Conservation (phyloP, 345 rosid species). For the Boechera retrofracta region DNA sequence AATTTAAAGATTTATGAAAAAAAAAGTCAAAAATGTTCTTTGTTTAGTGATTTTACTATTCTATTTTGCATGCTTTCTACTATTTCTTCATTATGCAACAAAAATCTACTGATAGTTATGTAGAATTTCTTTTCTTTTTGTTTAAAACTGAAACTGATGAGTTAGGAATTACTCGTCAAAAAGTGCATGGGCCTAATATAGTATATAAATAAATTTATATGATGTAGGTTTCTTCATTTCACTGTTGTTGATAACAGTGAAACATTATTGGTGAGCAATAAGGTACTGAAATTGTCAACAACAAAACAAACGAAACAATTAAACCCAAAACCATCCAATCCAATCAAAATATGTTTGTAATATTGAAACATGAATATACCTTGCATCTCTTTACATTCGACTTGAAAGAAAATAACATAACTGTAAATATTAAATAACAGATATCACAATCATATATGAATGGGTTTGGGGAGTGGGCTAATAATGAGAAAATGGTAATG, state of each 20-base stretch:
- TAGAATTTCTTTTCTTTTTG: not conserved
- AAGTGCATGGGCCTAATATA: not conserved
- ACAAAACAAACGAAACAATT: not conserved
- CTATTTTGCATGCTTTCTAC: not conserved
- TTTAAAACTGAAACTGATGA: not conserved
- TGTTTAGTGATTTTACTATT: not conserved
- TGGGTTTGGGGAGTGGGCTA: not conserved
- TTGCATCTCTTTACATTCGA: not conserved
- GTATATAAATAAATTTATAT: not conserved
- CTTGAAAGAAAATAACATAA: not conserved
- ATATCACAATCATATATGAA: slow-evolving; percentile 15
- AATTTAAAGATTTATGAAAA: too few species aligned
- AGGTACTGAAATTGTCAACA: not conserved
- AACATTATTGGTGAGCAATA: not conserved
- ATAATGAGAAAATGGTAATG: slow-evolving; percentile 13
- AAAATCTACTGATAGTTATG: not conserved
- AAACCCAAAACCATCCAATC: too few species aligned
- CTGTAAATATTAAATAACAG: not conserved
- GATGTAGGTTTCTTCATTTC: not conserved
- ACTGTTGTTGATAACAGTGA: not conserved
- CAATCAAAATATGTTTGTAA: slow-evolving; percentile 9
- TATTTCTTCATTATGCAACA: not conserved
- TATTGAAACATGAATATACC: slow-evolving; percentile 4
- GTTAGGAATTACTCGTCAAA: too few species aligned
- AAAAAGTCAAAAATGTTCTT: too few species aligned